Conservation (phyloP, 225 moss, liverwort and hornwort species). For the Marchantia polymorpha region DNA sequence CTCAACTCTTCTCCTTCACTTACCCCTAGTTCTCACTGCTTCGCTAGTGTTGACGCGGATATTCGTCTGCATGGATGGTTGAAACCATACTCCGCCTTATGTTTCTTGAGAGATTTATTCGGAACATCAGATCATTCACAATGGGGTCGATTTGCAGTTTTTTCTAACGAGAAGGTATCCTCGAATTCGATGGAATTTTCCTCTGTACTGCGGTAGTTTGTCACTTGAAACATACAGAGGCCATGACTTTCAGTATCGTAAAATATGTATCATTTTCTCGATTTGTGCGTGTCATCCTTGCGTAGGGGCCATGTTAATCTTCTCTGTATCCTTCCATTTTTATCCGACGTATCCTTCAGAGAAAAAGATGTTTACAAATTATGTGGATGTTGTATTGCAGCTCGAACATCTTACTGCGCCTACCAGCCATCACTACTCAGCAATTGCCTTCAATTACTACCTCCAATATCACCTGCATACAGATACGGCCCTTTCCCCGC, state of each 20-base stretch:
- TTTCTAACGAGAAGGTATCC: constrained; percentile 62
- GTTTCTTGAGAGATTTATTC: constrained; percentile 82
- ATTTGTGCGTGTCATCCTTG: constrained; percentile 66
- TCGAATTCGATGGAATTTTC: not conserved
- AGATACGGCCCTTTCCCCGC: no score
- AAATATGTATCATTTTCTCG: constrained; percentile 37
- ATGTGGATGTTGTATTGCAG: constrained; percentile 36
- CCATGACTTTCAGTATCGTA: not conserved
- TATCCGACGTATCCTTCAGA: constrained; percentile 32
- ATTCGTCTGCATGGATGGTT: constrained; percentile 63
- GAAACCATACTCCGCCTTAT: constrained; percentile 84
- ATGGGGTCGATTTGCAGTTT: constrained; percentile 69
- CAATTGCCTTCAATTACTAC: constrained; percentile 69
- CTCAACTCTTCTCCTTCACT: no score
- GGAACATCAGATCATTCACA: constrained; percentile 88
- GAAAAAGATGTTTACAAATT: not conserved
- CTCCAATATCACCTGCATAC: constrained; percentile 84
- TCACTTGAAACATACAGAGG: no score
- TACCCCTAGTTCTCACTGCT: not conserved
- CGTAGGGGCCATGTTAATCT: constrained; percentile 69
- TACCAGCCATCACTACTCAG: constrained; percentile 48
- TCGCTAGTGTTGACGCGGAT: no score
- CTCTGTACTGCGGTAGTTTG: no score
- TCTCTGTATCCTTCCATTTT: constrained; percentile 78
- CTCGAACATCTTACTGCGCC: constrained; percentile 66